Evolutionary conservation across 129 eudicot species (phyloP), one percentile per base, ranked within the genome.

Genomic region (Glebionis coronaria): DNA sequence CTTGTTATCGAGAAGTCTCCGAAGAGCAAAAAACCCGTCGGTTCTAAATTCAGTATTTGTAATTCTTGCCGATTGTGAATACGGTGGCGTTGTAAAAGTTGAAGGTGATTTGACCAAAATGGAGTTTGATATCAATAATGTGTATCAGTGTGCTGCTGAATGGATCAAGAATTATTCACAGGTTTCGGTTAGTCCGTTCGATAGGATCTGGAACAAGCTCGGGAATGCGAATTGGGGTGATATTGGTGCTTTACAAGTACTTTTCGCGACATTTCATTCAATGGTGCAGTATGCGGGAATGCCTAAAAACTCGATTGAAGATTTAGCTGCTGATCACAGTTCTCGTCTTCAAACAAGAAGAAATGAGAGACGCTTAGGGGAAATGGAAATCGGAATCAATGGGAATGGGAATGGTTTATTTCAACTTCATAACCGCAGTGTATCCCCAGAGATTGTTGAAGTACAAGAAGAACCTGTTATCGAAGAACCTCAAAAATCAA

Each of bases 191-290:
- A 78, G 90, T n/a, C 97, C 99, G 20, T 81, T 93, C n/a, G 93
- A 89, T 69, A 84, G 91, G 68, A 82, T 93, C 57, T 91, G 97
- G 96, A 91, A 88, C 69, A 88, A 91, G 79, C 91, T 91, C 21
- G 97, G 97, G 61, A 91, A 91, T 28, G 94, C 97, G 9, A 91
- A 91, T 72, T 91, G 97, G 97, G 96, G 90, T 18, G 97, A 91
- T 78, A 82, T 91, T 14, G 97, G 96, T 28, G 87, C 93, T 68
- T 74, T 89, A 72, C 99, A 93, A 85, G 79, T 84, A 44, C 95
- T 86, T 77, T 93, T 80, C 61, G 96, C 99, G n/a, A 93, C 92
- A 3, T 93, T 78, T 49, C 95, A 93, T 67, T 86, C 97, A 40
- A 84, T 93, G 74, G 60, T 76, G 45, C 95, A 93, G 44, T 86